Conservation (phyloP, 306 rosid genomes). For the Gillenia trifoliata region DNA sequence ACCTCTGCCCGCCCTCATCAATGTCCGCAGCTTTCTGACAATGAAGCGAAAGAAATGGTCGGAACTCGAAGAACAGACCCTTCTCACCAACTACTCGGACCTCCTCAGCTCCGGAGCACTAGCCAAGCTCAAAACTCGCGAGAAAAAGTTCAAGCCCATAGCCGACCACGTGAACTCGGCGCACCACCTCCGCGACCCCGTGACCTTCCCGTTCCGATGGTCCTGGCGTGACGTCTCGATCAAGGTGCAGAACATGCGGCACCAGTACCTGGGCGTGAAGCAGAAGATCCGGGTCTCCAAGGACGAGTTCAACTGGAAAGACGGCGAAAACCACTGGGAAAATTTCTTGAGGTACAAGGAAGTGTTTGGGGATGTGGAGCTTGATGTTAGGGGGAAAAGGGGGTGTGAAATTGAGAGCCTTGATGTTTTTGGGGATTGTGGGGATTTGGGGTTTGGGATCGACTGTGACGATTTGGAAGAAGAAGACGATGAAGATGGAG, state of each 20-base stretch:
- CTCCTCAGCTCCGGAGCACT: slow-evolving; percentile 62
- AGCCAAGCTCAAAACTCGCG: slow-evolving; percentile 77
- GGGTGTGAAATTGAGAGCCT: slow-evolving; percentile 14
- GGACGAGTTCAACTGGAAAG: slow-evolving; percentile 77
- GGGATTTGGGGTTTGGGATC: slow-evolving; percentile 55
- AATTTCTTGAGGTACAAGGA: slow-evolving; percentile 78
- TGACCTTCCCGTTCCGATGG: slow-evolving; percentile 81
- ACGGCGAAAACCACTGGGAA: slow-evolving; percentile 85
- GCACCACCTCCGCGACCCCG: slow-evolving; percentile 62
- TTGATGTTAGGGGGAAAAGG: slow-evolving; percentile 43
- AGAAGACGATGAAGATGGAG: slow-evolving; percentile 33
- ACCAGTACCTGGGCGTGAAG: slow-evolving; percentile 89
- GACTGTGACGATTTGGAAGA: no score
- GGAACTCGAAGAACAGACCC: no score
- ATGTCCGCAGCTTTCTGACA: no score
- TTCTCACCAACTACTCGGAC: slow-evolving; percentile 71
- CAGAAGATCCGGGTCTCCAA: slow-evolving; percentile 76
- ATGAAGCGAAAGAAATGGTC: no score
- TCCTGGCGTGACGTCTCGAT: slow-evolving; percentile 97
- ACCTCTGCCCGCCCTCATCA: no score
- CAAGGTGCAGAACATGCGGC: slow-evolving; percentile 98
- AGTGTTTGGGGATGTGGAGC: slow-evolving; percentile 78
- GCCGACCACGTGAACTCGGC: slow-evolving; percentile 79
- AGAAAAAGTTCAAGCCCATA: slow-evolving; percentile 91
- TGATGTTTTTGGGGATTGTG: slow-evolving; percentile 42